These are phyloP conservation scores for Calocera viscosa DNA, from an alignment of 768 basidiomycete species.

Conservation along the genomic window DNA sequence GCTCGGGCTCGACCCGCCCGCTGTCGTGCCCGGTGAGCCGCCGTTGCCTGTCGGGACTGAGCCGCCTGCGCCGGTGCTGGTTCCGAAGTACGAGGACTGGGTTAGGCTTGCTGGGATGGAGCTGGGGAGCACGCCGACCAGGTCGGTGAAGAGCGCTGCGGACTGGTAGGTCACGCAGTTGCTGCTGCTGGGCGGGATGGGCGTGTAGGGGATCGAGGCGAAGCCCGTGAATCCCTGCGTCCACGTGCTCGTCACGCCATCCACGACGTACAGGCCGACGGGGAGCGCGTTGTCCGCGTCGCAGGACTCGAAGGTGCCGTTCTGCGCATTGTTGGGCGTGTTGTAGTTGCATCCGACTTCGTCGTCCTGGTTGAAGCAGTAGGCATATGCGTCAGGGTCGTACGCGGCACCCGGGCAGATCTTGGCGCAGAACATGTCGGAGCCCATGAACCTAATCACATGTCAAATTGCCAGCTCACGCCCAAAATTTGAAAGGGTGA, in stretches of 20 bases:
- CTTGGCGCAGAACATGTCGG: conserved; percentile 54
- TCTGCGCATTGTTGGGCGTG: conserved; percentile 4
- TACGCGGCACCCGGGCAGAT: conserved; percentile 47
- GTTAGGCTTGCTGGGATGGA: background rate
- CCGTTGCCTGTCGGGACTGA: too few relatives aligned
- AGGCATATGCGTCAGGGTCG: conserved; percentile 34
- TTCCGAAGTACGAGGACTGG: background rate
- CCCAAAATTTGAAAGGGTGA: conserved; percentile 10
- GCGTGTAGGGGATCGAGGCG: background rate
- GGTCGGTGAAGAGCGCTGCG: background rate
- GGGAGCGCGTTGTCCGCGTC: conserved; percentile 4
- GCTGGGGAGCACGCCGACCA: background rate
- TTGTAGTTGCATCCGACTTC: conserved; percentile 21
- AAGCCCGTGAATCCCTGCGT: background rate
- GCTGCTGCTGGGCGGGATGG: background rate
- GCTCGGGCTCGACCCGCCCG: too few relatives aligned
- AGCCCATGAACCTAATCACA: conserved; percentile 54
- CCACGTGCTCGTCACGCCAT: background rate
- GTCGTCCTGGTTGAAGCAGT: conserved; percentile 17
- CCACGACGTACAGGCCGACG: background rate
- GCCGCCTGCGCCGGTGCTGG: background rate
- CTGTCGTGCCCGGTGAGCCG: too few relatives aligned
- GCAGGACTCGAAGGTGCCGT: background rate
- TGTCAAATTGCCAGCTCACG: conserved; percentile 1
- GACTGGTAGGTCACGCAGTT: conserved; percentile 8